Percentiles rank a stretch among this genome's conserved stretches.
Conservation (phyloP, 1,284 basidiomycete genomes). For the Cutaneotrichosporon sp. region DNA sequence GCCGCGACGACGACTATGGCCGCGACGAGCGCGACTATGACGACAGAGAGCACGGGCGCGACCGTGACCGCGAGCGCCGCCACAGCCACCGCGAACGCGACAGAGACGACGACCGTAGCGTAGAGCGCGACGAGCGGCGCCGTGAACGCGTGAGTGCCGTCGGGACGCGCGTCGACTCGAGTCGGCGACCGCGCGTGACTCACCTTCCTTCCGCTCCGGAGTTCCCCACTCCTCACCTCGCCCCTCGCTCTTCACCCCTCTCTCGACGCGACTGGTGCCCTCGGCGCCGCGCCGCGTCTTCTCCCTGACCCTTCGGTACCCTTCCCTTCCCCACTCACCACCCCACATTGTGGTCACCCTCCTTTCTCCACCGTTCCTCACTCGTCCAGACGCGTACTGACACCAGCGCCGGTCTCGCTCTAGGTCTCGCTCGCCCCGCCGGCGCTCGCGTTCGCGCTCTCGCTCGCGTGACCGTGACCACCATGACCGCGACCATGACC, state of each 20-base stretch:
- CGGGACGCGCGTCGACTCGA: background rate
- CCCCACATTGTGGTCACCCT: background rate
- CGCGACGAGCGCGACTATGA: background rate
- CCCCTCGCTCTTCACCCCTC: too few relatives aligned
- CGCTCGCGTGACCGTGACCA: slow-evolving; percentile 5
- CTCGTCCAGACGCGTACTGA: background rate
- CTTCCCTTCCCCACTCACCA: too few relatives aligned
- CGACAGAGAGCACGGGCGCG: slow-evolving; percentile 1
- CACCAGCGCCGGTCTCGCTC: background rate
- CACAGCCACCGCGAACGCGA: slow-evolving; percentile 9
- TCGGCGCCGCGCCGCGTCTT: too few relatives aligned
- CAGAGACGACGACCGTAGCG: background rate
- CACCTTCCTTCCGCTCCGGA: background rate
- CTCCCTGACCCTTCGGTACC: too few relatives aligned
- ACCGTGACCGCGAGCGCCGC: slow-evolving; percentile 10
- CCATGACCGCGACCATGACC: slow-evolving; percentile 3
- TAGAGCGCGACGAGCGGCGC: slow-evolving; percentile 7
- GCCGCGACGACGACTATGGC: slow-evolving; percentile 4
- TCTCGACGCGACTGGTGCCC: too few relatives aligned
- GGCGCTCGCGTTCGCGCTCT: slow-evolving; percentile 1
- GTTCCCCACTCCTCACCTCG: background rate
- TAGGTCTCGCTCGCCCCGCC: background rate
- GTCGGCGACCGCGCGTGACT: background rate
- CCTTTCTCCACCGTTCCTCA: background rate
- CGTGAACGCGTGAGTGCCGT: slow-evolving; percentile 3